phyloP scores from a whole-genome alignment of 2,329 filamentous ascomycete genomes.

The Fusarium irregulare region DNA sequence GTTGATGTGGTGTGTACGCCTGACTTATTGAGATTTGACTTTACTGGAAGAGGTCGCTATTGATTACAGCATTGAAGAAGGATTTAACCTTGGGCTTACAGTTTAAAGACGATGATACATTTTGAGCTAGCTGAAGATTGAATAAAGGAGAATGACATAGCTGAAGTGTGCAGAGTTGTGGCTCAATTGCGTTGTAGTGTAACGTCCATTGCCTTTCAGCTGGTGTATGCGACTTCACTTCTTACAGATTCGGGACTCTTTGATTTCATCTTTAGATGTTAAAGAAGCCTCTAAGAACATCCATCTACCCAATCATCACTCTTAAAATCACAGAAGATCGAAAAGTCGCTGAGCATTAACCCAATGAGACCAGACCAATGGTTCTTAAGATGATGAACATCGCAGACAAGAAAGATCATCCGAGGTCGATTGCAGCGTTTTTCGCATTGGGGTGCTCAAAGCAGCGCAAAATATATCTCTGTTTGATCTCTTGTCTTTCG shows the following conservation, averaged over 20 bases:
- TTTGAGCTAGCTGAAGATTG: not conserved
- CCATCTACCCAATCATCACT: not conserved
- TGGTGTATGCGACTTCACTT: not conserved
- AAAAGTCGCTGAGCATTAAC: not conserved
- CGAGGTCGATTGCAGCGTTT: not conserved
- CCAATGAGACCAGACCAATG: not conserved
- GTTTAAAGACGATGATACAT: too few species aligned
- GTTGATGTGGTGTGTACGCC: too few species aligned
- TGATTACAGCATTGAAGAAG: too few species aligned
- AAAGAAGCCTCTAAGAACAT: not conserved
- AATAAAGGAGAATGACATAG: too few species aligned
- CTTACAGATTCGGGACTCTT: not conserved
- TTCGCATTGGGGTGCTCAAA: not conserved
- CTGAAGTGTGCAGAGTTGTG: not conserved
- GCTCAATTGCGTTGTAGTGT: not conserved
- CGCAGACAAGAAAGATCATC: not conserved
- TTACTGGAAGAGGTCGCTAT: too few species aligned
- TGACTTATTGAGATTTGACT: too few species aligned
- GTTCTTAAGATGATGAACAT: not conserved
- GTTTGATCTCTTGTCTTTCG: not conserved
- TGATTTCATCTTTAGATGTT: not conserved
- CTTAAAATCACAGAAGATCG: not conserved
- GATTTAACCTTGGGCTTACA: too few species aligned
- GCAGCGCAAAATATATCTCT: not conserved
- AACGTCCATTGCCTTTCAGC: not conserved